Evolutionary conservation across 192 early-diverging fungal genomes (phyloP).

Genomic region (Cetraspora pellucida): DNA sequence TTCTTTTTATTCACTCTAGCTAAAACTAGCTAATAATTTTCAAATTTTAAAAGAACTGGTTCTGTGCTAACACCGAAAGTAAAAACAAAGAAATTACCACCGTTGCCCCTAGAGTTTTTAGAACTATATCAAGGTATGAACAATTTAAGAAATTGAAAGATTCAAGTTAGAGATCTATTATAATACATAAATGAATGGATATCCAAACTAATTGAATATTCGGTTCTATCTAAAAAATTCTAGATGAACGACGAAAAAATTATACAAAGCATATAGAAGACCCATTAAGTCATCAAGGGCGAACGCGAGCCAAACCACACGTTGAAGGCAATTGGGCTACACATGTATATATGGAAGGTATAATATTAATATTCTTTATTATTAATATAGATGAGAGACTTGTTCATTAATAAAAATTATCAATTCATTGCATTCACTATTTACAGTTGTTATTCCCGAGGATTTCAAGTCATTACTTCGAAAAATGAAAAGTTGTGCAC

Average conservation of each 20-base stretch:
- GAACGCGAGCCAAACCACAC: slow-evolving; percentile 42
- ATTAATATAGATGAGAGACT: neutral
- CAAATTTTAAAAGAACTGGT: neutral
- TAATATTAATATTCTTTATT: neutral
- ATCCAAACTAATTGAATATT: neutral
- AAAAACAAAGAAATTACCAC: neutral
- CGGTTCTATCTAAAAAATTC: neutral
- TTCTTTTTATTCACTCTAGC: neutral
- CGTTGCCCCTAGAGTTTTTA: slow-evolving; percentile 1
- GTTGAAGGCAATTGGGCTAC: slow-evolving; percentile 52
- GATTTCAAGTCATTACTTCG: neutral
- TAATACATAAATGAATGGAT: neutral
- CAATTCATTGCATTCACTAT: neutral
- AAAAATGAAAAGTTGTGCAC: neutral
- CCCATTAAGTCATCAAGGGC: slow-evolving; percentile 30
- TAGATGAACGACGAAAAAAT: slow-evolving; percentile 2
- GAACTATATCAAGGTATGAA: slow-evolving; percentile 3
- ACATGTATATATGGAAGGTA: slow-evolving; percentile 46
- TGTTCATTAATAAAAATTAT: neutral
- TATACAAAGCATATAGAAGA: slow-evolving; percentile 15
- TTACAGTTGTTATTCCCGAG: neutral
- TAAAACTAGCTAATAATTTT: neutral
- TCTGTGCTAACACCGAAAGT: neutral
- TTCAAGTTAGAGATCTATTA: neutral
- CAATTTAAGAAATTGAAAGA: neutral